These are phyloP conservation scores for Alternaria ventricosa DNA, from an alignment of 2,329 filamentous ascomycete species.

Conservation along the genomic window DNA sequence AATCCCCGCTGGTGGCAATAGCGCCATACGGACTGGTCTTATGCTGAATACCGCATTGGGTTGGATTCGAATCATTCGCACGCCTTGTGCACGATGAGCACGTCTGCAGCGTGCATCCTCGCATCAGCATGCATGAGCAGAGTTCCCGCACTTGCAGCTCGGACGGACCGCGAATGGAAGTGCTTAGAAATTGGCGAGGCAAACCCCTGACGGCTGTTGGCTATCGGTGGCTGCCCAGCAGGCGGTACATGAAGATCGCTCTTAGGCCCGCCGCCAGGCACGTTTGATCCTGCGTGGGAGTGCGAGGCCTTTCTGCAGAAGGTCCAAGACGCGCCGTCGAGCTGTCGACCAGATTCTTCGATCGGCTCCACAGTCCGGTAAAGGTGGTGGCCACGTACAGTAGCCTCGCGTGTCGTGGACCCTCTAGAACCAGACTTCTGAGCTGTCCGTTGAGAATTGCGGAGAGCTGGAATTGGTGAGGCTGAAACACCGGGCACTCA, in stretches of 20 bases:
- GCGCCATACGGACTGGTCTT: conserved; percentile 20
- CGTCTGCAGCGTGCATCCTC: conserved; percentile 36
- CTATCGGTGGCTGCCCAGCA: conserved; percentile 9
- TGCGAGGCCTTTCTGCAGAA: conserved; percentile 1
- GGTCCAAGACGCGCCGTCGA: not conserved
- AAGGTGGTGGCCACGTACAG: conserved; percentile 2
- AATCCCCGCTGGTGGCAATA: conserved; percentile 33
- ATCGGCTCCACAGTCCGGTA: conserved; percentile 16
- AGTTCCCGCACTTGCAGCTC: conserved; percentile 28
- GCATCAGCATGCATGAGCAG: conserved; percentile 35
- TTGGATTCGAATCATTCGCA: conserved; percentile 32
- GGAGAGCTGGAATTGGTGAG: conserved; percentile 14
- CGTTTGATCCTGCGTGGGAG: conserved; percentile 9
- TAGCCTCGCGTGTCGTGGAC: conserved; percentile 3
- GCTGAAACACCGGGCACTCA: conserved; percentile 29
- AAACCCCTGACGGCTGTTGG: conserved; percentile 21
- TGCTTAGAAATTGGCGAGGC: conserved; percentile 15
- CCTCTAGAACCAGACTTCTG: conserved; percentile 6
- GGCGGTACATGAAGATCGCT: conserved; percentile 19
- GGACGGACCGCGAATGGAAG: conserved; percentile 30
- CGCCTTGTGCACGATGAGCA: conserved; percentile 36
- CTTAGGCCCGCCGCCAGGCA: conserved; percentile 11
- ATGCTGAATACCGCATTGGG: conserved; percentile 32
- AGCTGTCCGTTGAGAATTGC: conserved; percentile 10
- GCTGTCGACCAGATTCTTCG: not conserved